Evolutionary conservation across 805 yeast species (phyloP).

Genomic region (Lipomyces mesembrius): DNA sequence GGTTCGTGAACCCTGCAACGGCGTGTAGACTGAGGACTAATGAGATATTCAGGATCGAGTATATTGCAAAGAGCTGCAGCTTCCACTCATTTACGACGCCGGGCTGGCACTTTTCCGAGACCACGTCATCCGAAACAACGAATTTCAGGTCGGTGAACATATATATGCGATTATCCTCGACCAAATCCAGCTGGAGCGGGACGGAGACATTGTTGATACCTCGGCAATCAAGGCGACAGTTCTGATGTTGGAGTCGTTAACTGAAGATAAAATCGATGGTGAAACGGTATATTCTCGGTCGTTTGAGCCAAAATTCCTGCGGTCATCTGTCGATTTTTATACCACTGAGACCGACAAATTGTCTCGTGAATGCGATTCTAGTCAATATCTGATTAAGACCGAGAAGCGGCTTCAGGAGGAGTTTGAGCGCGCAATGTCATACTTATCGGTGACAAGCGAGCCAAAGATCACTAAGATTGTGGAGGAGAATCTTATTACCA

Average conservation of each 20-base stretch:
- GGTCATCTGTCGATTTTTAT: constrained; percentile 62
- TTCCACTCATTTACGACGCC: constrained; percentile 69
- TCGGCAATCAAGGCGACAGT: constrained; percentile 64
- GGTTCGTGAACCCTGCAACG: constrained; percentile 16
- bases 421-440: constrained; percentile 57
- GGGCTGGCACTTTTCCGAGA: constrained; percentile 73
- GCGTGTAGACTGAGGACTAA: neutral
- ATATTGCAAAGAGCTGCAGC: constrained; percentile 68
- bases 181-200: constrained; percentile 62
- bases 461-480: constrained; percentile 61
- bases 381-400: constrained; percentile 59
- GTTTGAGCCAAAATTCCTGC: constrained; percentile 69
- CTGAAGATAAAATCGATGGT: constrained; percentile 48
- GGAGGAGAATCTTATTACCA: constrained; percentile 62
- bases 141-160: constrained; percentile 56
- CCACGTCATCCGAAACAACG: constrained; percentile 56
- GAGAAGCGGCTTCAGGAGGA: constrained; percentile 65
- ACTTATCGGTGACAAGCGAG: constrained; percentile 58
- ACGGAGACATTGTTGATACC: constrained; percentile 61
- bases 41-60: constrained; percentile 63
- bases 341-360: constrained; percentile 52
- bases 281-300: constrained; percentile 66
- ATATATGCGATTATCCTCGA: constrained; percentile 57
- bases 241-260: constrained; percentile 70
- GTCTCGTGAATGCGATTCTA: constrained; percentile 53